phyloP scores from a whole-genome alignment of 2,329 filamentous ascomycete genomes.

The Apiospora saccharicola region DNA sequence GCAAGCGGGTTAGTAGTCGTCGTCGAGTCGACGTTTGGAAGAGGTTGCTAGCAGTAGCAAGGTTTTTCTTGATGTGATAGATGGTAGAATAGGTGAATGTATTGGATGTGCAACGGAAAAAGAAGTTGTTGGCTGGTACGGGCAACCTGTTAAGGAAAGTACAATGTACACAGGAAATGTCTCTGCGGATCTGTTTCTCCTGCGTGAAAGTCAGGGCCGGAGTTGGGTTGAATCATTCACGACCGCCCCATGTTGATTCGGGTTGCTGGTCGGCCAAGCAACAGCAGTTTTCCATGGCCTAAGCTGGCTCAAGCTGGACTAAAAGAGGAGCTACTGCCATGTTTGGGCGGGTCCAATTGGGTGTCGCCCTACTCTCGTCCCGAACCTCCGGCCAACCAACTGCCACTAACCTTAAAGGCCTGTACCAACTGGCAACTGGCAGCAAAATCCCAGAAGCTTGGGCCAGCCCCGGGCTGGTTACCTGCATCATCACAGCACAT shows the following conservation, averaged over 20 bases:
- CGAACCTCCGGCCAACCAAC: slow-evolving; percentile 19
- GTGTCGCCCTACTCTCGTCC: not conserved
- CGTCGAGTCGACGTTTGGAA: slow-evolving; percentile 14
- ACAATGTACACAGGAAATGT: slow-evolving; percentile 15
- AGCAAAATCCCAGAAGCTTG: not conserved
- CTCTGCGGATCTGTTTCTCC: not conserved
- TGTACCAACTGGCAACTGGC: not conserved
- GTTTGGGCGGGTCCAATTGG: slow-evolving; percentile 14
- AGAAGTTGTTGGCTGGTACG: not conserved
- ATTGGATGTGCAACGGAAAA: not conserved
- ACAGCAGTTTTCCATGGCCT: not conserved
- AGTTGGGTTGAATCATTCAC: slow-evolving; percentile 14
- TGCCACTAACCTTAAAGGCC: slow-evolving; percentile 7
- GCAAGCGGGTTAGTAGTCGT: slow-evolving; percentile 24
- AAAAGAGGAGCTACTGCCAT: not conserved
- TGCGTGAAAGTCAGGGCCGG: slow-evolving; percentile 10
- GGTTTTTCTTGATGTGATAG: not conserved
- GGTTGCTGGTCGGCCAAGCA: slow-evolving; percentile 1
- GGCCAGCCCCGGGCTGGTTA: slow-evolving; percentile 12
- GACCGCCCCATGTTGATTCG: slow-evolving; percentile 6
- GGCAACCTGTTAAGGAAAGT: slow-evolving; percentile 15
- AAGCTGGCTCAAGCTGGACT: not conserved
- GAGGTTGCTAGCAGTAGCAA: not conserved
- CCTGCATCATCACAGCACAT: slow-evolving; percentile 7
- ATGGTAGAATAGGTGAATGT: not conserved